Percentiles rank a stretch among this genome's conserved stretches.
These are phyloP conservation scores for Talaromyces sp. DNA, from an alignment of 2,329 filamentous ascomycete species.

Conservation along the genomic window DNA sequence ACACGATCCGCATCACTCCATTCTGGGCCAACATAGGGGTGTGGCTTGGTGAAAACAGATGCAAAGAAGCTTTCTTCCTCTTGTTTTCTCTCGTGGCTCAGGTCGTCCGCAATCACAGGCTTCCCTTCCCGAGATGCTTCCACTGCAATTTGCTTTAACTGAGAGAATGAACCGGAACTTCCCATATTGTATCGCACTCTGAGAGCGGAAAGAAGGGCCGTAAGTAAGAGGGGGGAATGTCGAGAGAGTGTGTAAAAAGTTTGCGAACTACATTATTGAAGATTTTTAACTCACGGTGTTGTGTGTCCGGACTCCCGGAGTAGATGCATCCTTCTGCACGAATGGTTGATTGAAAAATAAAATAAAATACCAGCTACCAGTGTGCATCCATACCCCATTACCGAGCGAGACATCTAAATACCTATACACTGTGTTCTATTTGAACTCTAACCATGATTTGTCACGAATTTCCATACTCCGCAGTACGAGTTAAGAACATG, in stretches of 20 bases:
- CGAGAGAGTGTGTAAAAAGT: no score
- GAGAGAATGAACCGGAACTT: neutral
- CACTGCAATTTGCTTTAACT: neutral
- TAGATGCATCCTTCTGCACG: neutral
- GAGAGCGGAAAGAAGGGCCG: neutral
- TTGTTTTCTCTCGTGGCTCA: neutral
- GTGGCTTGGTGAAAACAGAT: neutral
- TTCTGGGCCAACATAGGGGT: neutral
- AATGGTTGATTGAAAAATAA: neutral
- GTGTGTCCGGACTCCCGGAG: neutral
- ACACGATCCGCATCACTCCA: neutral
- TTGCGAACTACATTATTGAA: neutral
- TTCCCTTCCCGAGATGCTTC: neutral
- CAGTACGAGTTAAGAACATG: no score
- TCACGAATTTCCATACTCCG: neutral
- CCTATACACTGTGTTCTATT: neutral
- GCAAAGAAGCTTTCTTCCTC: neutral
- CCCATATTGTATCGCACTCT: neutral
- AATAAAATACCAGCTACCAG: neutral
- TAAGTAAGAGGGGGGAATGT: neutral
- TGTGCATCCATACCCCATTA: neutral
- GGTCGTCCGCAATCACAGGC: neutral
- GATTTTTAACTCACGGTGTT: neutral
- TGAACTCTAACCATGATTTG: neutral
- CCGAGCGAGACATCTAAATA: neutral